Percentiles rank a stretch among this genome's conserved stretches.
These are phyloP conservation scores for Boletus tylopilopsis DNA, from an alignment of 768 basidiomycete species.

Conservation along the genomic window DNA sequence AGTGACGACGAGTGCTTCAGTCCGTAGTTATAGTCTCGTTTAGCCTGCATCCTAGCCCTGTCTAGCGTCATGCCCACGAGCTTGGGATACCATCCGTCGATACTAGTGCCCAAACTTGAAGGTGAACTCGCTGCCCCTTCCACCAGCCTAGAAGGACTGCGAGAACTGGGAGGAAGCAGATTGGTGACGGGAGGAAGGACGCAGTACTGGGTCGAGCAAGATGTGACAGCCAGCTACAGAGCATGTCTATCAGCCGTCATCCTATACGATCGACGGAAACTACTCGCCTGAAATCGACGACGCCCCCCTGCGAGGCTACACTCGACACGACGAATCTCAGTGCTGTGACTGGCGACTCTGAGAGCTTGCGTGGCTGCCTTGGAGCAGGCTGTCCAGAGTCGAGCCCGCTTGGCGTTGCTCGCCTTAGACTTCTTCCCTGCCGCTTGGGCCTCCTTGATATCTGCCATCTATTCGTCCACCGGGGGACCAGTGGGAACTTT, in stretches of 20 bases:
- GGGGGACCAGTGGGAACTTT: conserved; percentile 45
- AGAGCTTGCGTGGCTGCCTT: conserved; percentile 72
- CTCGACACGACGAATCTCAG: conserved; percentile 67
- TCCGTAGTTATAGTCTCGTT: conserved; percentile 8
- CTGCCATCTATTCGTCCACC: conserved; percentile 52
- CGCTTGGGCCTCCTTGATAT: conserved; percentile 57
- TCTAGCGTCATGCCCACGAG: neutral
- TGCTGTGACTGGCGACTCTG: conserved; percentile 64
- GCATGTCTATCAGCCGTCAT: neutral
- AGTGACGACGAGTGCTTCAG: conserved; percentile 1
- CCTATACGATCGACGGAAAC: neutral
- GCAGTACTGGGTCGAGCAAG: conserved; percentile 64
- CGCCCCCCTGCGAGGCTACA: conserved; percentile 79
- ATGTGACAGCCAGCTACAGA: conserved; percentile 68
- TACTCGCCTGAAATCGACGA: conserved; percentile 78
- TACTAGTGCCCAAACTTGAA: conserved; percentile 27
- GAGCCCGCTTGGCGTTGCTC: conserved; percentile 53
- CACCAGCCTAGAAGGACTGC: conserved; percentile 81
- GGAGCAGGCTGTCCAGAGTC: conserved; percentile 77
- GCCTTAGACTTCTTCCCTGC: conserved; percentile 67
- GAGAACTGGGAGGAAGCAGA: conserved; percentile 51
- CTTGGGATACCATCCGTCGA: neutral
- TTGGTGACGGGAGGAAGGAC: conserved; percentile 56
- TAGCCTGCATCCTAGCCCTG: no score
- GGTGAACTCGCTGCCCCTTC: conserved; percentile 33